These are phyloP conservation scores for Boletus sp. DNA, from an alignment of 768 basidiomycete species.

Conservation along the genomic window DNA sequence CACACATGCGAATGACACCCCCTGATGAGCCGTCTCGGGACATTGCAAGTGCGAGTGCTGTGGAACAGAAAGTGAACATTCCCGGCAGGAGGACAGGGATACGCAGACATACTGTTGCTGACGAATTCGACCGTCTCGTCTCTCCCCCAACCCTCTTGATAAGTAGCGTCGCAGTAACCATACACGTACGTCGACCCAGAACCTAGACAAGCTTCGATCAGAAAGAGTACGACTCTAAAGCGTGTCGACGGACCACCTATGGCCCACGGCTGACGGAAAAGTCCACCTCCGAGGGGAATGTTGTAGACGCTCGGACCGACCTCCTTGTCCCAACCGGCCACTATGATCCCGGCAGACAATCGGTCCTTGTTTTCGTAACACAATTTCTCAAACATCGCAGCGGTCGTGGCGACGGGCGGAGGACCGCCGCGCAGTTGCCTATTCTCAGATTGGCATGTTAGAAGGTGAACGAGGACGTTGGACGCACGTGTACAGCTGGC, in stretches of 20 bases:
- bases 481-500: slow-evolving; percentile 72
- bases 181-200: slow-evolving; percentile 98
- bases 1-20: slow-evolving; percentile 95
- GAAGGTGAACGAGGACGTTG: background rate
- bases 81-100: background rate
- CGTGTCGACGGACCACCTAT: slow-evolving; percentile 73
- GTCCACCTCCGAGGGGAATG: slow-evolving; percentile 93
- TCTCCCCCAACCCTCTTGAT: slow-evolving; percentile 84
- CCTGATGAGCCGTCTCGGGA: slow-evolving; percentile 97
- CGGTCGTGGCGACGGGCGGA: slow-evolving; percentile 80
- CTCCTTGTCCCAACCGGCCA: slow-evolving; percentile 96
- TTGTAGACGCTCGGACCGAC: slow-evolving; percentile 92
- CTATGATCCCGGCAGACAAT: slow-evolving; percentile 92
- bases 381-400: slow-evolving; percentile 78
- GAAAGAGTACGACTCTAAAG: background rate
- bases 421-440: slow-evolving; percentile 60
- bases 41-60: slow-evolving; percentile 95
- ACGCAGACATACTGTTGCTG: slow-evolving; percentile 75
- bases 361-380: slow-evolving; percentile 94
- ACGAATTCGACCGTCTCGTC: slow-evolving; percentile 94
- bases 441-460: slow-evolving; percentile 5
- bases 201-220: slow-evolving; percentile 41
- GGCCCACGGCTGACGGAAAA: slow-evolving; percentile 98
- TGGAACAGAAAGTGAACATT: slow-evolving; percentile 6
- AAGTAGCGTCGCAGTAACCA: slow-evolving; percentile 99